phyloP scores from a whole-genome alignment of 2,329 filamentous ascomycete genomes.

The Xylaria hypoxylon region DNA sequence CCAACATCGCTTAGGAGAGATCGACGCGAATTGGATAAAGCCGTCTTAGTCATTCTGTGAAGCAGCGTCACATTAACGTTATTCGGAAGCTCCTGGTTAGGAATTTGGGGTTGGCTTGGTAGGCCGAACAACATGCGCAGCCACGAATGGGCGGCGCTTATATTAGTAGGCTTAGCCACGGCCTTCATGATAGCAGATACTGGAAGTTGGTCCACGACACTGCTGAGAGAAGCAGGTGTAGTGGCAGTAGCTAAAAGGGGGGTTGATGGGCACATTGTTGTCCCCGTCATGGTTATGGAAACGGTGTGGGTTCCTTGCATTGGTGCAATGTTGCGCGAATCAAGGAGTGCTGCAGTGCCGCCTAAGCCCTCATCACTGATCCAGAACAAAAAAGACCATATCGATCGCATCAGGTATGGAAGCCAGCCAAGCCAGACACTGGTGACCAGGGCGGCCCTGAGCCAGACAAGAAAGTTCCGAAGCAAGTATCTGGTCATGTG shows the following conservation, averaged over 20 bases:
- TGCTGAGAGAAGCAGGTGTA: conserved; percentile 53
- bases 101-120: conserved; percentile 35
- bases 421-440: conserved; percentile 91
- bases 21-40: conserved; percentile 45
- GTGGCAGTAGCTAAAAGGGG: conserved; percentile 55
- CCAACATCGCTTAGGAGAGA: conserved; percentile 68
- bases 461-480: conserved; percentile 79
- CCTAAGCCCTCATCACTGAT: conserved; percentile 80
- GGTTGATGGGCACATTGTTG: conserved; percentile 55
- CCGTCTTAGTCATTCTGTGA: conserved; percentile 38
- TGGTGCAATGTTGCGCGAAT: conserved; percentile 48
- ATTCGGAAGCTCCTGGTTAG: conserved; percentile 37
- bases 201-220: conserved; percentile 53
- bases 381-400: conserved; percentile 97
- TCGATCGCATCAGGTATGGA: conserved; percentile 88
- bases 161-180: conserved; percentile 50
- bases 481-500: conserved; percentile 80
- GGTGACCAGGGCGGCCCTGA: conserved; percentile 80
- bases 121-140: conserved; percentile 49
- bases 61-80: conserved; percentile 43
- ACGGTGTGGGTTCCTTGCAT: conserved; percentile 36
- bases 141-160: conserved; percentile 51
- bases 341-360: conserved; percentile 49
- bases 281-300: conserved; percentile 45
- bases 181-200: conserved; percentile 46